Base-by-base conservation (phyloP, 202 grass and related monocot genomes). In the Carex sylvatica region DNA sequence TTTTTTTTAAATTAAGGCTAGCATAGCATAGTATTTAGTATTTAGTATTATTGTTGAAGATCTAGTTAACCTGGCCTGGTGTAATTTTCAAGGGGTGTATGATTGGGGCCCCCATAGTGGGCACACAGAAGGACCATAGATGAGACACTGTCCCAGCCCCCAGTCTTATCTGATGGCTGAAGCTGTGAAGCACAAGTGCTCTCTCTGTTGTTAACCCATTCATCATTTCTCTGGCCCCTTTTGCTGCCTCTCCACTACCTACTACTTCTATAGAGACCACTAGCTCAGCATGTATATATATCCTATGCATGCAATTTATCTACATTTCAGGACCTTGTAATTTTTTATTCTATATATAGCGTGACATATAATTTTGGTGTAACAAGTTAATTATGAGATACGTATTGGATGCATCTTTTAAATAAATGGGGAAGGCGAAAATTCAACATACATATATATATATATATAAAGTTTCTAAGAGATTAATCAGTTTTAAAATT, bases 101-200 rank as follows among this genome's bases (percentile, higher is more conserved):
- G 74, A 77, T 77, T 77, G 74, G 74, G 52, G 52, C 16, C 28
- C 73, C 28, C 46, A 55, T 68, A 91, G 67, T 82, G 51, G 87
- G 65, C 70, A 86, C 65, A 76, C 75, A 54, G 86, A 84, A 87
- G 83, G 83, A 85, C 87, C 87, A 87, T 84, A 66, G 22, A 74
- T 71, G 73, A 59, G 91, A 93, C 88, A 89, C 13, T 74, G 78
- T 61, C 51, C 69, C 90, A 90, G 74, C 88, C 88, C 82, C 80
- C 74, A 91, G 91, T 97, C 89, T 86, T 91, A 91, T 97, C 91
- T 85, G 93, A 92, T 95, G 51, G 35, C 35, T 36, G 33, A 33
- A 28, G 23, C 49, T 4, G 4, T 36, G 33, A 33, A 28, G 23
- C 49, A 15, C 13, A 55, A 65, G 61, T 65, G 86, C 87, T 86